These are phyloP conservation scores for Leishmania gerbilli DNA, from an alignment of 208 protist species.

Conservation along the genomic window DNA sequence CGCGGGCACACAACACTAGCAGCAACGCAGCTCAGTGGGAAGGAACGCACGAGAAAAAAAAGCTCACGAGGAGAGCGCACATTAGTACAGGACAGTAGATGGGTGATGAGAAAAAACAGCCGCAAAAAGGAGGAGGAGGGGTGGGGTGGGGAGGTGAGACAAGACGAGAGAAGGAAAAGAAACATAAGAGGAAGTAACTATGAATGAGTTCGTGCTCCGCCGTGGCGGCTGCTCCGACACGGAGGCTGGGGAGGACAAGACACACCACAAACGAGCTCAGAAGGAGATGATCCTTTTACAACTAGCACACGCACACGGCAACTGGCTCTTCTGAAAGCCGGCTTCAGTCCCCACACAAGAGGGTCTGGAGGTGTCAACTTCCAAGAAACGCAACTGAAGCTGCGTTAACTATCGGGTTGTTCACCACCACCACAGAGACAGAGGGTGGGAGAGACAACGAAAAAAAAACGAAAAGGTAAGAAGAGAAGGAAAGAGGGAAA, in stretches of 20 bases:
- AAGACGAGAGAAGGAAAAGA: not conserved
- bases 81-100: not conserved
- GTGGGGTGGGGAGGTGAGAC: not conserved
- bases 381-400: not conserved
- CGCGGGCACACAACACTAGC: not conserved
- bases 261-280: not conserved
- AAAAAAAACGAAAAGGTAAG: not conserved
- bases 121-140: not conserved
- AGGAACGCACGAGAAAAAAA: not conserved
- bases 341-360: not conserved
- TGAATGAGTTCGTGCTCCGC: not conserved
- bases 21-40: not conserved
- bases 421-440: not conserved
- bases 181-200: not conserved
- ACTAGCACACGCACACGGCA: not conserved
- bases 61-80: not conserved
- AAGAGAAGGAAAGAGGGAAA: slow-evolving; percentile 1
- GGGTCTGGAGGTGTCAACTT: not conserved
- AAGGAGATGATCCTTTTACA: not conserved
- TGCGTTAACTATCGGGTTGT: not conserved
- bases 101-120: not conserved
- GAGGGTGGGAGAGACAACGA: not conserved
- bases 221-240: not conserved
- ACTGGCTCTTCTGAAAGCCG: not conserved
- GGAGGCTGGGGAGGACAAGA: not conserved